phyloP scores from a whole-genome alignment of 1,139 yeast species.

The Hyphopichia buzzinii region DNA sequence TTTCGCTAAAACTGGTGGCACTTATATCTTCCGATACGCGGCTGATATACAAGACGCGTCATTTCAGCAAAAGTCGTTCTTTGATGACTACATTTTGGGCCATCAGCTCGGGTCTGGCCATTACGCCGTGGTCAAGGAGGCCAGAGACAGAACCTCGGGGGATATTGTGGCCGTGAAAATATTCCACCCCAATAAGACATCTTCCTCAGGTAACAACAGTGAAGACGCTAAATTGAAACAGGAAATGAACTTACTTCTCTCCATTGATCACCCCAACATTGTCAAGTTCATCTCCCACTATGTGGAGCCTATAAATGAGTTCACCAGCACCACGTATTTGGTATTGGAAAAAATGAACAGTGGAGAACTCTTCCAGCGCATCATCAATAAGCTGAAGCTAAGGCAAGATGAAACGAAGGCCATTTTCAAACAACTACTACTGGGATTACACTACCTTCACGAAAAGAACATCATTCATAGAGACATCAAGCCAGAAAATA shows the following conservation, averaged over 20 bases:
- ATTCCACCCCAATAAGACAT: constrained; percentile 62
- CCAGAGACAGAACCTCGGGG: constrained; percentile 56
- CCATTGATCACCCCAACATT: constrained; percentile 69
- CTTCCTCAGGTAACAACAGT: constrained; percentile 16
- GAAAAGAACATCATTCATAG: constrained; percentile 77
- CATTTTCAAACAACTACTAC: constrained; percentile 57
- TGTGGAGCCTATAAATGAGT: constrained; percentile 61
- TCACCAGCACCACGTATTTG: constrained; percentile 57
- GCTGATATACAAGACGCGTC: constrained; percentile 19
- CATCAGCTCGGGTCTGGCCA: constrained; percentile 71
- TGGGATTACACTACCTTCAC: constrained; percentile 66
- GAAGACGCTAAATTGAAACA: constrained; percentile 60
- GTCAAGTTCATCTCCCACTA: constrained; percentile 65
- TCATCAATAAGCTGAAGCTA: constrained; percentile 59
- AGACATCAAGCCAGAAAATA: constrained; percentile 87
- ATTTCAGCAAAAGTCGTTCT: constrained; percentile 38
- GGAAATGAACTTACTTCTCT: constrained; percentile 63
- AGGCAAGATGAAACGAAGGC: constrained; percentile 62
- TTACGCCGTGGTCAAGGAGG: constrained; percentile 75
- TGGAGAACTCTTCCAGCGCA: constrained; percentile 73
- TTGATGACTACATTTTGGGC: constrained; percentile 61
- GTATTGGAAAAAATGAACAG: constrained; percentile 72
- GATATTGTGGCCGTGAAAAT: constrained; percentile 69
- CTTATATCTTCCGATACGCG: constrained; percentile 54
- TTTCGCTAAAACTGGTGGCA: constrained; percentile 59